Evolutionary conservation across 1,139 yeast species (phyloP).

Genomic region (Suhomyces panamericanus): DNA sequence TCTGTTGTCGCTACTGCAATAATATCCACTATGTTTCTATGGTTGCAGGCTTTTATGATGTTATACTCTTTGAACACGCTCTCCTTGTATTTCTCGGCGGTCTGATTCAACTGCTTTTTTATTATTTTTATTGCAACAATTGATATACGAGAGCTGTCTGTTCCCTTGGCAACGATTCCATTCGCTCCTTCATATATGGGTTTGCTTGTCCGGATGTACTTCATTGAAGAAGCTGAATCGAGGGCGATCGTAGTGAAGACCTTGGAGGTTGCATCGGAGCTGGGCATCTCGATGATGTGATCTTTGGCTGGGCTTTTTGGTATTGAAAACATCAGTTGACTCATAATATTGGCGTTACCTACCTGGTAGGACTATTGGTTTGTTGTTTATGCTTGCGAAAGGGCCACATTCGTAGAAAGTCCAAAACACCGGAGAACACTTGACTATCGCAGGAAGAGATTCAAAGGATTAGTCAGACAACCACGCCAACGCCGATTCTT

Average conservation of each 20-base stretch:
- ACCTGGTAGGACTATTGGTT: neutral
- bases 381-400: neutral
- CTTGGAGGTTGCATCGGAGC: neutral
- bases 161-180: slow-evolving; percentile 40
- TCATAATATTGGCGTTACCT: neutral
- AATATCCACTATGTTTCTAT: slow-evolving; percentile 33
- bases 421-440: no score
- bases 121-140: slow-evolving; percentile 33
- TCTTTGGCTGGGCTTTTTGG: neutral
- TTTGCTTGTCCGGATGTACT: slow-evolving; percentile 22
- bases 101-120: slow-evolving; percentile 23
- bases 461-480: neutral
- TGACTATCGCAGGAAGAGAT: no score
- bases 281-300: neutral
- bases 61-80: slow-evolving; percentile 33
- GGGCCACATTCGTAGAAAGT: neutral
- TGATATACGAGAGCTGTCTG: slow-evolving; percentile 20
- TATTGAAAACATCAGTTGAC: neutral
- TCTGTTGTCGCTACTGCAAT: slow-evolving; percentile 24
- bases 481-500: neutral
- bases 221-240: neutral
- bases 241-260: neutral
- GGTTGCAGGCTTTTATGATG: slow-evolving; percentile 28
- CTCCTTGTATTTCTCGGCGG: slow-evolving; percentile 17
- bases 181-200: slow-evolving; percentile 49